Evolutionary conservation across 768 basidiomycete genomes (phyloP), one percentile per base, ranked within the genome.

Genomic region (Boletus subparvulus): DNA sequence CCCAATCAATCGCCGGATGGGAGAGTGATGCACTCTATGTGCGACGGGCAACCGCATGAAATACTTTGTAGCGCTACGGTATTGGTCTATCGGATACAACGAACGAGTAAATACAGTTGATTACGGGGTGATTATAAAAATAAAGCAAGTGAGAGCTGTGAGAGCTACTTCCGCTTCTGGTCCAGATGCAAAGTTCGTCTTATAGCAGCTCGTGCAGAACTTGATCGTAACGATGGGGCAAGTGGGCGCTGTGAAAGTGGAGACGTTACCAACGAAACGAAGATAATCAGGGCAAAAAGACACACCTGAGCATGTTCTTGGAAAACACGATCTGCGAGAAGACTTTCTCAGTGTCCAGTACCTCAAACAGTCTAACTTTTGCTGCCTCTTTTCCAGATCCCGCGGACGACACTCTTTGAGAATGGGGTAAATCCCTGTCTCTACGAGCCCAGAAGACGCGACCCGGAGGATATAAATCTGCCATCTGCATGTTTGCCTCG

Each of bases 291-390:
- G 41, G 13, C 47, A 59, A 59, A 19, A 26, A 14, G 11, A 74
- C 81, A 36, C 60, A 87, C 88, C 83, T 86, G 58, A 94, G 75
- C 92, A 94, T 93, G 67, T 90, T 87, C 68, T 79, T 79, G 35
- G 90, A 83, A 72, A 93, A 93, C 7, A 92, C 82, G 54, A 93
- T 83, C 71, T 93, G 90, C 16, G 79, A 80, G 67, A 92, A 94
- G 45, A 90, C 87, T 62, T 81, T 80, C 71, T 91, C 86, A 14
- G 86, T 85, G 56, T 92, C 84, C 35, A 84, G 66, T 11, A 93
- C 90, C 65, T 92, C 88, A 59, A 92, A 93, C 33, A 93, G 68
- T 48, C 90, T 77, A 14, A 91, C 66, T 63, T 84, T 85, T 35
- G 83, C 78, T n/a, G 70, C 69, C 10, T 67, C 69, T 21, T 66